Conservation (phyloP, 495 filamentous ascomycete genomes). For the Penicillium desertorum region DNA sequence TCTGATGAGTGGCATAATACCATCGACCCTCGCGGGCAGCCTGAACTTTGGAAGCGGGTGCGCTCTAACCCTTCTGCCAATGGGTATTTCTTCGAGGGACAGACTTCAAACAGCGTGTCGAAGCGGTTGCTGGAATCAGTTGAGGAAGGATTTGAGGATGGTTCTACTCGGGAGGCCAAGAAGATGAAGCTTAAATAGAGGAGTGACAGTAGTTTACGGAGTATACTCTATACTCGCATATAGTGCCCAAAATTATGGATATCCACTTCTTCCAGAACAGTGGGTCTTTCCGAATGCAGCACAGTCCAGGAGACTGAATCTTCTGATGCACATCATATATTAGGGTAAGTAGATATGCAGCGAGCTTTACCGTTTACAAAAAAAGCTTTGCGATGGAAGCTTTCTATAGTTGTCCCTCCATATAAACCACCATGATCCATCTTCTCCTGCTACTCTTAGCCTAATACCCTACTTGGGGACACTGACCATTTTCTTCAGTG, state of each 20-base stretch:
- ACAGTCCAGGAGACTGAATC: slow-evolving; percentile 1
- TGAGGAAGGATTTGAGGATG: neutral
- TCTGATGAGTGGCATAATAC: neutral
- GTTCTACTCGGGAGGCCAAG: neutral
- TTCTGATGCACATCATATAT: neutral
- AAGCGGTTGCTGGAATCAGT: neutral
- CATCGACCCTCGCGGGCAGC: neutral
- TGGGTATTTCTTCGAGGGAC: neutral
- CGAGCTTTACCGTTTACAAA: neutral
- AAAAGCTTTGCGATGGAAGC: neutral
- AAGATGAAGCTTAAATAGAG: neutral
- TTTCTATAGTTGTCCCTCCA: neutral
- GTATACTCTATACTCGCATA: neutral
- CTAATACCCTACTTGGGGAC: too few species aligned
- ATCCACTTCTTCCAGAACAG: neutral
- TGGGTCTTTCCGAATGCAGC: neutral
- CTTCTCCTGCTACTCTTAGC: too few species aligned
- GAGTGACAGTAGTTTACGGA: neutral
- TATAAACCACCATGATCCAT: neutral
- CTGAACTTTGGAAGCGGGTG: neutral
- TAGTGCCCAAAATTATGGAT: neutral
- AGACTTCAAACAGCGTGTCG: neutral
- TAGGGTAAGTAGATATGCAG: neutral
- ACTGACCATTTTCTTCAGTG: neutral
- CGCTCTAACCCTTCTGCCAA: neutral